Percentiles rank a stretch among this genome's conserved stretches.
These are phyloP conservation scores for Antitrichia curtipendula DNA, from an alignment of 225 moss, liverwort and hornwort species.

Conservation along the genomic window DNA sequence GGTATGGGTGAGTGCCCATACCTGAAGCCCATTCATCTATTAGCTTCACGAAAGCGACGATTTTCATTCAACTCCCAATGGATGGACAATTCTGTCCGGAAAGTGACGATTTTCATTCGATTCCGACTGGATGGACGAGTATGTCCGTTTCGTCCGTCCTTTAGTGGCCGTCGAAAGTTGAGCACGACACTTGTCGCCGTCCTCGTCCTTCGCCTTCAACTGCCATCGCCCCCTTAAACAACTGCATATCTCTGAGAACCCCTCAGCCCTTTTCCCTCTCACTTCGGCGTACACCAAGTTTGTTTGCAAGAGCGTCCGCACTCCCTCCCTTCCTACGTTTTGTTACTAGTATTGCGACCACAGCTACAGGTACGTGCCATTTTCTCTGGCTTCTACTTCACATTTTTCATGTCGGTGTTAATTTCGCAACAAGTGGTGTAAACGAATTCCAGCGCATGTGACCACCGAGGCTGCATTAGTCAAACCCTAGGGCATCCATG, in stretches of 20 bases:
- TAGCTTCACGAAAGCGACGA: background rate
- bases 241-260: background rate
- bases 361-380: background rate
- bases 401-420: background rate
- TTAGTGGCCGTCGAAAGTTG: background rate
- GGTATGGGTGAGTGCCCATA: too few relatives aligned
- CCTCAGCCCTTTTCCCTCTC: background rate
- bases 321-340: background rate
- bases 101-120: too few relatives aligned
- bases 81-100: background rate
- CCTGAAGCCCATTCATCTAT: background rate
- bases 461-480: background rate
- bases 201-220: background rate
- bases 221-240: background rate
- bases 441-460: background rate
- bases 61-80: background rate
- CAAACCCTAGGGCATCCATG: background rate
- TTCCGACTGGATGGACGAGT: background rate
- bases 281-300: background rate
- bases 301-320: background rate
- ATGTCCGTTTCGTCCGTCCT: background rate
- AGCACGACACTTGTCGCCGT: constrained; percentile 7
- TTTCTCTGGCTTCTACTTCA: background rate
- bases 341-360: background rate
- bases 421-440: background rate